These are phyloP conservation scores for Panus rudis DNA, from an alignment of 768 basidiomycete species.

Conservation along the genomic window DNA sequence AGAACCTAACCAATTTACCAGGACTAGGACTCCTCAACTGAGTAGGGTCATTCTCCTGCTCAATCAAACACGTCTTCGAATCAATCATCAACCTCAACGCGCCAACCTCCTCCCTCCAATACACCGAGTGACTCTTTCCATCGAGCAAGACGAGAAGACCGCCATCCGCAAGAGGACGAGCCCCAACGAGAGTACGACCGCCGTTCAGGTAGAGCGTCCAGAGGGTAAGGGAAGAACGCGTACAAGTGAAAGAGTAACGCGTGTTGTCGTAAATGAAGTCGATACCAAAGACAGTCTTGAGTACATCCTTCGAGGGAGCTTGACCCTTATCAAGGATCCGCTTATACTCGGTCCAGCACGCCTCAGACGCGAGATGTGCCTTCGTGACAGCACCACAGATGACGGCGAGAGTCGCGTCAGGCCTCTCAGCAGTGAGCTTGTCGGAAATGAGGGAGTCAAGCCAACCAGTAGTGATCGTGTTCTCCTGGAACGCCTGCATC, in stretches of 20 bases:
- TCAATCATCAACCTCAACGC: constrained; percentile 90
- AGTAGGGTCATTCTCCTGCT: constrained; percentile 99
- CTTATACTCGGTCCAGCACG: constrained; percentile 89
- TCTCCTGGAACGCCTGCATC: constrained; percentile 92
- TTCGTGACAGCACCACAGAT: constrained; percentile 96
- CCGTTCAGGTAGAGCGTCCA: constrained; percentile 98
- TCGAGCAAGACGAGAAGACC: constrained; percentile 88
- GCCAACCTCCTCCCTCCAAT: constrained; percentile 98
- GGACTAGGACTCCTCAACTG: constrained; percentile 94
- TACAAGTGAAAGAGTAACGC: constrained; percentile 93
- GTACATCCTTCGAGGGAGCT: constrained; percentile 86
- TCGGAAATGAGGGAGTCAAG: constrained; percentile 94
- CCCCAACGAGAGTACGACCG: constrained; percentile 86
- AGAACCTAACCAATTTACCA: constrained; percentile 90
- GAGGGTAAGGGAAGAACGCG: constrained; percentile 77
- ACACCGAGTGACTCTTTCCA: constrained; percentile 93
- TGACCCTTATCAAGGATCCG: constrained; percentile 97
- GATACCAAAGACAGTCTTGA: constrained; percentile 94
- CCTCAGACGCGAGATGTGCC: constrained; percentile 84
- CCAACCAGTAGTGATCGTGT: constrained; percentile 98
- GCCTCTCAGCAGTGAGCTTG: constrained; percentile 95
- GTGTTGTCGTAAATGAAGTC: constrained; percentile 97
- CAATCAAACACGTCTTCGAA: constrained; percentile 95
- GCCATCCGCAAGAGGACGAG: constrained; percentile 89
- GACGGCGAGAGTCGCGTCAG: constrained; percentile 87